These are phyloP conservation scores for Cyberlindnera japonica DNA, from an alignment of 805 yeast genomes.

Conservation along the genomic window DNA sequence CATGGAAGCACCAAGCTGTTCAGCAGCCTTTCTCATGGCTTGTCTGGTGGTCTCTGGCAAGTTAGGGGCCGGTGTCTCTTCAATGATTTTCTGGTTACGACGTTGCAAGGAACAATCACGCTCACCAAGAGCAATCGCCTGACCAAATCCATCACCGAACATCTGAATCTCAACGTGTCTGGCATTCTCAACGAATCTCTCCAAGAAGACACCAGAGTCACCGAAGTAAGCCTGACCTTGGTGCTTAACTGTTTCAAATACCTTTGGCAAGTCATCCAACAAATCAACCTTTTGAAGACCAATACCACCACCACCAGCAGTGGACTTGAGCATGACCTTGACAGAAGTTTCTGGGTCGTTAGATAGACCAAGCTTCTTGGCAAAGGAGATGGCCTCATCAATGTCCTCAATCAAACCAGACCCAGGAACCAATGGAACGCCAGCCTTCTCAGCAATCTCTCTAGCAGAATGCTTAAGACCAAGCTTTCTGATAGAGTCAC, in stretches of 20 bases:
- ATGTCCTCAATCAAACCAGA: slow-evolving; percentile 74
- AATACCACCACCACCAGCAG: slow-evolving; percentile 99
- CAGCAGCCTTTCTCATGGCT: slow-evolving; percentile 79
- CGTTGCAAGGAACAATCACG: slow-evolving; percentile 97
- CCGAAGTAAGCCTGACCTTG: slow-evolving; percentile 93
- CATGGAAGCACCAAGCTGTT: slow-evolving; percentile 74
- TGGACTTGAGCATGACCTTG: slow-evolving; percentile 94
- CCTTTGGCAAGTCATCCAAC: slow-evolving; percentile 74
- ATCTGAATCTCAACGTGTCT: slow-evolving; percentile 96
- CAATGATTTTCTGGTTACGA: slow-evolving; percentile 93
- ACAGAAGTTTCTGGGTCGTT: slow-evolving; percentile 43
- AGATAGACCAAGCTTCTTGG: slow-evolving; percentile 53
- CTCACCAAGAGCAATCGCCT: slow-evolving; percentile 92
- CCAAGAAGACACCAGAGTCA: slow-evolving; percentile 92
- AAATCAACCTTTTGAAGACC: slow-evolving; percentile 92
- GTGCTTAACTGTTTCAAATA: slow-evolving; percentile 87
- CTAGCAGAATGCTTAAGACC: slow-evolving; percentile 97
- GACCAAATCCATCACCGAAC: slow-evolving; percentile 93
- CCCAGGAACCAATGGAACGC: slow-evolving; percentile 97
- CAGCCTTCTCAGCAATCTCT: slow-evolving; percentile 86
- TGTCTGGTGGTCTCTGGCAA: slow-evolving; percentile 75
- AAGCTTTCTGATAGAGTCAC: slow-evolving; percentile 83
- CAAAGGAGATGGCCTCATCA: slow-evolving; percentile 71
- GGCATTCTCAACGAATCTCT: slow-evolving; percentile 90
- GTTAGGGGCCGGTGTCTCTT: slow-evolving; percentile 97